Conservation (phyloP, 257 asterid genomes). For the Linderniella brevidens region DNA sequence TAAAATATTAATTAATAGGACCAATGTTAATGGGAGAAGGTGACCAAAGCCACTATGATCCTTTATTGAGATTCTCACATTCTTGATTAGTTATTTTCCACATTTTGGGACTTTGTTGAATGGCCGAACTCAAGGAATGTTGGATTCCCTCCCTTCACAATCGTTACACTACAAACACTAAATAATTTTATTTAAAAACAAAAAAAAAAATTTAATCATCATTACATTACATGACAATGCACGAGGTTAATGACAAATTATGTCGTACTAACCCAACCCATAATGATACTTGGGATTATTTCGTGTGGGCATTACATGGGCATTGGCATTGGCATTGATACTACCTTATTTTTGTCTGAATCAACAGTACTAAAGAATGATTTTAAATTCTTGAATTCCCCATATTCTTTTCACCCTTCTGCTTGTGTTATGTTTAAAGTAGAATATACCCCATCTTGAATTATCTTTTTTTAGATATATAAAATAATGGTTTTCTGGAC, state of each 20-base stretch:
- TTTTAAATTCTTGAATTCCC: too few relatives aligned
- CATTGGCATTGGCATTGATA: too few relatives aligned
- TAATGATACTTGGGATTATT: constrained; percentile 20
- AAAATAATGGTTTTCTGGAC: constrained; percentile 36
- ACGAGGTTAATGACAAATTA: constrained; percentile 34
- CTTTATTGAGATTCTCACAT: constrained; percentile 62
- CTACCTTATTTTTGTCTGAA: too few relatives aligned
- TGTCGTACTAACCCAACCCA: constrained; percentile 24
- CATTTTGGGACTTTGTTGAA: constrained; percentile 51
- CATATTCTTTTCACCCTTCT: too few relatives aligned
- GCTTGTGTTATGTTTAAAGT: not conserved
- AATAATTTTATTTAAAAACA: too few relatives aligned
- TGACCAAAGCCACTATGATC: constrained; percentile 27
- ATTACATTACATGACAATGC: constrained; percentile 20
- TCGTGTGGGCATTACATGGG: constrained; percentile 16
- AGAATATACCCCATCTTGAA: constrained; percentile 18
- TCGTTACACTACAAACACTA: too few relatives aligned
- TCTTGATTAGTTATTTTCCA: constrained; percentile 14
- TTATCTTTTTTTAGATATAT: constrained; percentile 5
- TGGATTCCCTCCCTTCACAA: constrained; percentile 41
- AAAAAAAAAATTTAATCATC: constrained; percentile 1
- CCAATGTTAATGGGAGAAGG: constrained; percentile 17
- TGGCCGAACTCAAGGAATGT: constrained; percentile 87
- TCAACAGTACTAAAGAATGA: too few relatives aligned
- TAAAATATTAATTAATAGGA: not conserved